Base-by-base conservation (phyloP, 306 rosid species). In the Amphicarpaea edgeworthii region DNA sequence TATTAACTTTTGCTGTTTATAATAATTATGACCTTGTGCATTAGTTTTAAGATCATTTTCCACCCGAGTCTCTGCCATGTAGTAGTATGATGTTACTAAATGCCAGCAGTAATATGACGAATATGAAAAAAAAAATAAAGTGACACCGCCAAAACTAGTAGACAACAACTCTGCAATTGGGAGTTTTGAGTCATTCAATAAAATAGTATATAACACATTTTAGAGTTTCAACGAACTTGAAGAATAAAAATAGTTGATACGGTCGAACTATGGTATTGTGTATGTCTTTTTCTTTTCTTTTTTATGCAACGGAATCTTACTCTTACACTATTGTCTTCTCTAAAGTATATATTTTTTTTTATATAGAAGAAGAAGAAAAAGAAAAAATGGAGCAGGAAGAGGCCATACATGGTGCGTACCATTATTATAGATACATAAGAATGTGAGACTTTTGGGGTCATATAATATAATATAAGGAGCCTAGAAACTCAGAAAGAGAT, bases 151-250 rank as follows among this genome's bases (percentile, higher is more conserved):
- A 28, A 53, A 59, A 59, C 14, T 26, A 28, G 41, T 24, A 23
- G 63, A 57, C 63, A 57, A 0, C 61, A 54, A 54, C 6, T 21
- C 61, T 54, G 16, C 63, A 57, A 24, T 57, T 55, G 34, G 63
- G 17, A 12, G 63, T 12, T 57, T 57, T 24, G 37, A 57, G 37
- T 26, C 40, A 7, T 28, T 58, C 65, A 28, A 58, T 58, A 58
- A 12, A 12, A 1, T 12, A 58, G 2, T 26, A 58, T 58, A 58
- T 6, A 58, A 3, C 65, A 3, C 20, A 26, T 58, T 58, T 58
- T 14, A 59, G 65, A 26, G 41, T 28, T 59, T 59, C 65, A 28
- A 28, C 1, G 41, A 59, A 59, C n/a, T 14, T 59, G 28, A 58
- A 7, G 41, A 24, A 26, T 59, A 7, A 26, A 26, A 58, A 28